Conservation (phyloP, 768 basidiomycete genomes). For the Pleurotus ostreatus region DNA sequence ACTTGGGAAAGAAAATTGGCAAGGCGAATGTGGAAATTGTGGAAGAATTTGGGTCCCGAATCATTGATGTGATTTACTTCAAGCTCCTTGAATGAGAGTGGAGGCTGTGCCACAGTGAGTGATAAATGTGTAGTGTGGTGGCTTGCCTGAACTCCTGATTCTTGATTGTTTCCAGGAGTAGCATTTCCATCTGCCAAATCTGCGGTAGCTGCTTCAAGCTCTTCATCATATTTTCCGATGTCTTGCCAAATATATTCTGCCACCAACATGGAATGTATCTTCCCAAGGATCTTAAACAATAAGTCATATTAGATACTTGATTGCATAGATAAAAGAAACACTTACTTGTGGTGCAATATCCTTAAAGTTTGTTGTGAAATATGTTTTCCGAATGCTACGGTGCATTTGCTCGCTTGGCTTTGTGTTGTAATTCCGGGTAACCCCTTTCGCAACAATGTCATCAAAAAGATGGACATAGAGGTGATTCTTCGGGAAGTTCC, state of each 20-base stretch:
- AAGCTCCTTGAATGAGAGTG: neutral
- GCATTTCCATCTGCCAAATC: neutral
- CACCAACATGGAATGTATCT: neutral
- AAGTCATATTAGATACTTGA: too few relatives aligned
- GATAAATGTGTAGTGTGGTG: neutral
- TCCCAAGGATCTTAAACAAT: neutral
- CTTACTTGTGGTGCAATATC: slow-evolving; percentile 27
- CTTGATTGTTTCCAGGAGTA: too few relatives aligned
- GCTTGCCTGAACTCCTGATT: too few relatives aligned
- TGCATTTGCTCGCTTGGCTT: slow-evolving; percentile 27
- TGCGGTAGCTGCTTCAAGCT: neutral
- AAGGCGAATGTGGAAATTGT: neutral
- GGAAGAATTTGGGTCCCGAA: neutral
- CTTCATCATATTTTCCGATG: neutral
- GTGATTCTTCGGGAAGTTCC: slow-evolving; percentile 33
- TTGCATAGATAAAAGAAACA: too few relatives aligned
- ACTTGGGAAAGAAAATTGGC: neutral
- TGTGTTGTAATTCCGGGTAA: slow-evolving; percentile 24
- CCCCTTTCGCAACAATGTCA: slow-evolving; percentile 29
- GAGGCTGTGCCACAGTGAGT: slow-evolving; percentile 4
- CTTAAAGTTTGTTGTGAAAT: slow-evolving; percentile 28
- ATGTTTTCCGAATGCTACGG: slow-evolving; percentile 21
- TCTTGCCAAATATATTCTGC: neutral
- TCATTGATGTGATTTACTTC: neutral
- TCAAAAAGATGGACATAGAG: slow-evolving; percentile 25